Percentiles rank a stretch among this genome's conserved stretches.
phyloP scores from a whole-genome alignment of 176 grass and related monocot genomes.

The Oryza coarctata region DNA sequence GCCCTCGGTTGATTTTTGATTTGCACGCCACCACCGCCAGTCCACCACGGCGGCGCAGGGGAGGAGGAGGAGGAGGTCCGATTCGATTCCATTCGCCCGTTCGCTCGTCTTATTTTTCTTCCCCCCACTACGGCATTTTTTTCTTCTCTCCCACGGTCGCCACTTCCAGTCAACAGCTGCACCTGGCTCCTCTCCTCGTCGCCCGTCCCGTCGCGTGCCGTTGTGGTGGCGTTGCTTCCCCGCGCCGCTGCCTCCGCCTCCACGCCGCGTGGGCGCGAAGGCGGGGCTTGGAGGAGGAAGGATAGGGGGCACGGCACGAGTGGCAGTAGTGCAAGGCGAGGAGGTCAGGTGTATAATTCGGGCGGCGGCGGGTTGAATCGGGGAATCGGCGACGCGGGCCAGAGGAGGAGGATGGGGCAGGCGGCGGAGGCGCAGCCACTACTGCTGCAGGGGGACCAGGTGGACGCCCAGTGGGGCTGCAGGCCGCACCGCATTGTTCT shows the following conservation, averaged over 20 bases:
- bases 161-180: slow-evolving; percentile 25
- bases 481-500: slow-evolving; percentile 83
- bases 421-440: slow-evolving; percentile 26
- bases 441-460: slow-evolving; percentile 40
- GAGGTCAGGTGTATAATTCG: slow-evolving; percentile 7
- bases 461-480: slow-evolving; percentile 48
- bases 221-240: slow-evolving; percentile 25
- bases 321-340: slow-evolving; percentile 31
- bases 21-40: neutral
- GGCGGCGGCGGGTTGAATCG: neutral
- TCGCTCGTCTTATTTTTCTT: slow-evolving; percentile 7
- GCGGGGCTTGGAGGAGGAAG: slow-evolving; percentile 21
- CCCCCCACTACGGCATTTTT: neutral
- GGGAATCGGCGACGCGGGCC: slow-evolving; percentile 7
- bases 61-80: neutral
- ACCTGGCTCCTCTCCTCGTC: neutral
- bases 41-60: neutral
- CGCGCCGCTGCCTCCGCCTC: slow-evolving; percentile 19
- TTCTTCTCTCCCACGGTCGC: neutral
- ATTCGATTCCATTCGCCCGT: slow-evolving; percentile 22
- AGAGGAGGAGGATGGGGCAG: slow-evolving; percentile 40
- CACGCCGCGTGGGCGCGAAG: slow-evolving; percentile 38
- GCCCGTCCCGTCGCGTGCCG: neutral
- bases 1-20: slow-evolving; percentile 9
- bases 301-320: slow-evolving; percentile 34